Evolutionary conservation across 2,329 filamentous ascomycete species (phyloP).

Genomic region (Incumbomyces lentus): DNA sequence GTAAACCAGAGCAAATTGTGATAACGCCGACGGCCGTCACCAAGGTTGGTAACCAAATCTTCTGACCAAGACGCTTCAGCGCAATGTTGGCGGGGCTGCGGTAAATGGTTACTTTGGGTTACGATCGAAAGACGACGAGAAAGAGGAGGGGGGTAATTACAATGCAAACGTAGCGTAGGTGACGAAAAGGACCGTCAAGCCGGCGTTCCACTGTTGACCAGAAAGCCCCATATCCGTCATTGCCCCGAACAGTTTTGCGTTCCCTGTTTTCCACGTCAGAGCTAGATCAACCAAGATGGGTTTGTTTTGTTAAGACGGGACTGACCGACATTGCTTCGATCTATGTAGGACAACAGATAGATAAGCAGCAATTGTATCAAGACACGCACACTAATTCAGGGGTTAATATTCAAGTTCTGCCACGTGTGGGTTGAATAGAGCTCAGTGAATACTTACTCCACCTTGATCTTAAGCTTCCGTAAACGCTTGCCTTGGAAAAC

Average conservation of each 20-base stretch:
- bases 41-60: slow-evolving; percentile 19
- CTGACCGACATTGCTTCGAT: slow-evolving; percentile 3
- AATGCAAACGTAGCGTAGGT: slow-evolving; percentile 3
- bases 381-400: not conserved
- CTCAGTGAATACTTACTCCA: too few species aligned
- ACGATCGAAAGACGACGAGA: not conserved
- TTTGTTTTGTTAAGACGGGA: not conserved
- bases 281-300: not conserved
- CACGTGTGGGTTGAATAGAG: too few species aligned
- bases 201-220: slow-evolving; percentile 32
- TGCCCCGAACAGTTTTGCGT: slow-evolving; percentile 29
- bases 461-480: too few species aligned
- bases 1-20: slow-evolving; percentile 39
- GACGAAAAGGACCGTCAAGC: slow-evolving; percentile 38
- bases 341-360: slow-evolving; percentile 1
- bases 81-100: slow-evolving; percentile 53
- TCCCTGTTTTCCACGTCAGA: not conserved
- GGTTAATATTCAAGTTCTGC: too few species aligned
- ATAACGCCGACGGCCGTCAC: slow-evolving; percentile 36
- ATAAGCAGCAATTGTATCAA: not conserved
- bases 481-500: too few species aligned
- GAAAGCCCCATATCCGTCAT: slow-evolving; percentile 36
- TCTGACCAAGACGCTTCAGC: slow-evolving; percentile 35
- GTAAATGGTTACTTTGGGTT: not conserved
- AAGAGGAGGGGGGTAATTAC: not conserved